phyloP scores from a whole-genome alignment of 202 grass and related monocot genomes.

The Setaria viridis region DNA sequence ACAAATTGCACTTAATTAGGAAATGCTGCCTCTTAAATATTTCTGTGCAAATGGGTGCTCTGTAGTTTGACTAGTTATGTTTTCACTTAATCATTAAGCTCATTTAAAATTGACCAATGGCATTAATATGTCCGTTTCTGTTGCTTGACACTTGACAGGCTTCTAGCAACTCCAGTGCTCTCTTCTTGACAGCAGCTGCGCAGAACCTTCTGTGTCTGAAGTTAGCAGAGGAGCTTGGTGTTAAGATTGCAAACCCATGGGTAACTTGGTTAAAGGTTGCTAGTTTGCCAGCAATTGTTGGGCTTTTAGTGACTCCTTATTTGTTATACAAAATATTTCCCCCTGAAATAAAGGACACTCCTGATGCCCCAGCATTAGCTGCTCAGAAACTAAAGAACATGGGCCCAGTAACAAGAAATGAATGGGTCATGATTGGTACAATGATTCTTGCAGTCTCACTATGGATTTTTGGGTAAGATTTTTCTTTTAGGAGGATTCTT shows the following conservation, averaged over 20 bases:
- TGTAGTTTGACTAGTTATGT: neutral
- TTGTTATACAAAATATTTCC: conserved; percentile 90
- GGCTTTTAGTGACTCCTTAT: conserved; percentile 77
- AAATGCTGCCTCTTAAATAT: neutral
- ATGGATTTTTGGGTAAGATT: conserved; percentile 92
- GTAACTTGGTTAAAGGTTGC: conserved; percentile 86
- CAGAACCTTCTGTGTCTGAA: conserved; percentile 93
- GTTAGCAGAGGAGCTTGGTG: conserved; percentile 89
- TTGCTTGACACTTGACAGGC: conserved; percentile 62
- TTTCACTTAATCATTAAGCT: conserved; percentile 21
- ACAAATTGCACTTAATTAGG: neutral
- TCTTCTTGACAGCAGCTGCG: conserved; percentile 92
- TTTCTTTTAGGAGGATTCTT: conserved; percentile 11
- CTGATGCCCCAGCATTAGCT: conserved; percentile 84
- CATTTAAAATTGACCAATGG: conserved; percentile 5
- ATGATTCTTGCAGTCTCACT: conserved; percentile 91
- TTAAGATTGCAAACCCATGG: conserved; percentile 88
- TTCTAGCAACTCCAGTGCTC: conserved; percentile 81
- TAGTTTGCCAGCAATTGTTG: conserved; percentile 77
- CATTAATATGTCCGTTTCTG: conserved; percentile 11
- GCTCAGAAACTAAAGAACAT: conserved; percentile 71
- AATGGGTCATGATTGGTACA: conserved; percentile 88
- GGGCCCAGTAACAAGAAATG: conserved; percentile 87
- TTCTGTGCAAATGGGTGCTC: neutral
- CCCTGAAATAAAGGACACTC: conserved; percentile 90